Evolutionary conservation across 2,329 filamentous ascomycete species (phyloP).

Genomic region (Chalara sp.): DNA sequence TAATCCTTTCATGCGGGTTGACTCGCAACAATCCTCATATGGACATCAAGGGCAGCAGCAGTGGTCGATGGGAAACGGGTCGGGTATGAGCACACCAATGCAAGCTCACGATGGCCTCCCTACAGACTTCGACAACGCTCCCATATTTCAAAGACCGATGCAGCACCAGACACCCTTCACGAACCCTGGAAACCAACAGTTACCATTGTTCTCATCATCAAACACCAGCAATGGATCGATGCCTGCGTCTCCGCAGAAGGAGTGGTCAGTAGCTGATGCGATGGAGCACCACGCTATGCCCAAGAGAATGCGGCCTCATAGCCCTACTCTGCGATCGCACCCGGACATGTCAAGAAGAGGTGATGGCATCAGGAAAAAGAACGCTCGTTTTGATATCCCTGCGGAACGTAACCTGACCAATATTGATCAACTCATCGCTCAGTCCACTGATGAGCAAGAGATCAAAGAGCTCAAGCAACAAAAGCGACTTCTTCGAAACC

Average conservation of each 20-base stretch:
- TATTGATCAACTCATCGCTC: slow-evolving; percentile 86
- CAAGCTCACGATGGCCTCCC: slow-evolving; percentile 60
- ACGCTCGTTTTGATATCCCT: slow-evolving; percentile 94
- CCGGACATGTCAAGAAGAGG: slow-evolving; percentile 54
- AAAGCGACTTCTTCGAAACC: slow-evolving; percentile 88
- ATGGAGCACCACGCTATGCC: slow-evolving; percentile 41
- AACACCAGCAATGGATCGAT: slow-evolving; percentile 40
- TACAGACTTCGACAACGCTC: slow-evolving; percentile 45
- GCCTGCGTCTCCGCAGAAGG: slow-evolving; percentile 52
- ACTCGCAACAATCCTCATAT: slow-evolving; percentile 38
- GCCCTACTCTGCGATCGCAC: slow-evolving; percentile 61
- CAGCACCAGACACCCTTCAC: slow-evolving; percentile 44
- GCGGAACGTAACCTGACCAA: slow-evolving; percentile 88
- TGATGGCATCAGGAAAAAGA: slow-evolving; percentile 88
- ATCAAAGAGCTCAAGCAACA: slow-evolving; percentile 98
- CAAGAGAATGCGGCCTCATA: slow-evolving; percentile 61
- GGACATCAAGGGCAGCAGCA: slow-evolving; percentile 21
- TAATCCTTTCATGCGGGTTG: slow-evolving; percentile 63
- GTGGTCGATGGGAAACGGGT: slow-evolving; percentile 38
- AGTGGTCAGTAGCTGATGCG: slow-evolving; percentile 44
- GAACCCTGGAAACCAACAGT: slow-evolving; percentile 40
- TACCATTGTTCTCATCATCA: slow-evolving; percentile 48
- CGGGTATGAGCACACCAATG: slow-evolving; percentile 68
- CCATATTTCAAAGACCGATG: slow-evolving; percentile 45
- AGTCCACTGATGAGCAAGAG: slow-evolving; percentile 83